Base-by-base conservation (phyloP, 441 rosid genomes). In the Corymbia calophylla region DNA sequence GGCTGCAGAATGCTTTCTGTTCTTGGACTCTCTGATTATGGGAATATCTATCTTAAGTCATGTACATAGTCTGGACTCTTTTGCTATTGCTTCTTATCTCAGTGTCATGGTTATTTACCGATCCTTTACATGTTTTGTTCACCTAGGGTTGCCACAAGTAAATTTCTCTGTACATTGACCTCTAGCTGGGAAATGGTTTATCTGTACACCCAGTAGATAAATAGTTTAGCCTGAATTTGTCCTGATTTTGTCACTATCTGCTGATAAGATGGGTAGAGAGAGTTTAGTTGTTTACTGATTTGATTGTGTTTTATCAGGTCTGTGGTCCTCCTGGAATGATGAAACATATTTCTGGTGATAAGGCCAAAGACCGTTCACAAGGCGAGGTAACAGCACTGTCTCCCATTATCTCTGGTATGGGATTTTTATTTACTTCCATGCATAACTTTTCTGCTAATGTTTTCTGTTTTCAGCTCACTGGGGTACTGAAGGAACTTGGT, bases 291-390 rank as follows among this genome's bases (percentile, higher is more conserved):
- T 87, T 55, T 86, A 48, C 1, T 81, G 39, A 86, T 21, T 60
- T 21, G 32, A 82, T 53, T 68, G 53, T 86, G 89, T 29, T 86
- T 7, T 25, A 86, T 86, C 92, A 98, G 99, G 99, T 98, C n/a
- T 98, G 99, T 48, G 99, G 99, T 68, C 99, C 99, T 68, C 96
- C 99, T 87, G 99, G 99, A 90, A 96, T 98, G 99, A 97, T 97
- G 99, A 94, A 96, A 87, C 99, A 97, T 87, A 92, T 97, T 91
- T 97, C 99, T 19, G 99, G 99, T 80, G 96, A 91, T 53, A 98
- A 97, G 94, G 99, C 98, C 92, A 95, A 96, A 92, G 99, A 96
- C 92, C 84, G 91, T 89, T 93, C 98, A 66, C 99, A 98, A 90
- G 99, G 99, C 93, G 98, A 98, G 99, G 99, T 98, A 93, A 85